Evolutionary conservation across 2,329 filamentous ascomycete genomes (phyloP), one percentile per base, ranked within the genome.

Genomic region (Colletotrichum agaves): DNA sequence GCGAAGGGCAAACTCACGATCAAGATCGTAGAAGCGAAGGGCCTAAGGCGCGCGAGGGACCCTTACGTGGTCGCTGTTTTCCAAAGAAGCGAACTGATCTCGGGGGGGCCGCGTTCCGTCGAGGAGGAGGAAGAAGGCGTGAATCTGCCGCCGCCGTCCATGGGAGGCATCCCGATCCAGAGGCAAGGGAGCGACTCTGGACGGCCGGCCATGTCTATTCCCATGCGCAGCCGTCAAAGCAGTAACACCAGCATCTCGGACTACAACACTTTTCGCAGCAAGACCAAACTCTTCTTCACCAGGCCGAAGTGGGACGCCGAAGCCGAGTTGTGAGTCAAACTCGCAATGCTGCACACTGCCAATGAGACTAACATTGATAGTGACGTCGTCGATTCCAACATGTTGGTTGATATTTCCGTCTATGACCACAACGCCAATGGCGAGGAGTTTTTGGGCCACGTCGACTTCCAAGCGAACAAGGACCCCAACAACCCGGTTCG

Each of bases 61-160:
- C 96, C 96, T 1, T 99, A 99, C 75, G 93, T 98, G 59, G 94
- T 99, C 11, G 97, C 93, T 67, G 94, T 98, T 27, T 99, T 98
- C 75, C 96, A 99, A 78, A 92, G 93, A 78, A 97, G 95, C 75
- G 96, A 99, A 78, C 91, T 97, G 73, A 97, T 99, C 63, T 98
- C 96, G 1, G 91, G 93, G 63, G 93, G 93, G 2, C 93, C 94
- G 12, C 88, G 90, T 39, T 84, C 84, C 61, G 80, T 85, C 23
- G 83, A 85, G 35, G 90, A 91, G 49, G 85, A 88, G 39, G 88
- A 88, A 39, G 88, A 90, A 49, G 88, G 90, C 62, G 75, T 85
- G 65, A 71, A 82, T 23, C 75, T 73, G 43, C 74, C 78, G 39
- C 76, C 79, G n/a, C 87, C 85, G 71, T 83, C 73, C 52, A 76